phyloP scores from a whole-genome alignment of 768 basidiomycete species.

The Amanita phalloides region DNA sequence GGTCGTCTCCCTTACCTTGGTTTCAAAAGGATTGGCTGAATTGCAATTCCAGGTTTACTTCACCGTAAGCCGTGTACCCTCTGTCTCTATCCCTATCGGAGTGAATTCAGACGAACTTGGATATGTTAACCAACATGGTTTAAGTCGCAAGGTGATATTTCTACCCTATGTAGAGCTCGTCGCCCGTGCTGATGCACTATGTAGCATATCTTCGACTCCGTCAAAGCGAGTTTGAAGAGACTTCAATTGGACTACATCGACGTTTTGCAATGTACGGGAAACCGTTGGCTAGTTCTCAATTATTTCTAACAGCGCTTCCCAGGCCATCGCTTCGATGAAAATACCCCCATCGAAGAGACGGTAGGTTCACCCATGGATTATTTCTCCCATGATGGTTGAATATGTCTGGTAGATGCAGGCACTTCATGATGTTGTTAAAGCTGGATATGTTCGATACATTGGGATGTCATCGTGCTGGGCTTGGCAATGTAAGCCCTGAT shows the following conservation, averaged over 20 bases:
- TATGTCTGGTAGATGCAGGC: conserved; percentile 26
- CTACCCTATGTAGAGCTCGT: background rate
- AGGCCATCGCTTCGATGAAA: conserved; percentile 26
- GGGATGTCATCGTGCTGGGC: too few species aligned
- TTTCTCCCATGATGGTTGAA: background rate
- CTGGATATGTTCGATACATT: too few species aligned
- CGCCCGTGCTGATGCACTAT: background rate
- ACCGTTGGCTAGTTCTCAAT: too few species aligned
- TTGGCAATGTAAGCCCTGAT: too few species aligned
- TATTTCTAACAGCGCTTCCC: too few species aligned
- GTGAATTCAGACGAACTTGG: conserved; percentile 26
- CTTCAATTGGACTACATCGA: conserved; percentile 53
- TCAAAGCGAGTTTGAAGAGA: conserved; percentile 27
- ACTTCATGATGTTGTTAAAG: conserved; percentile 30
- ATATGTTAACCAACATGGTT: conserved; percentile 34
- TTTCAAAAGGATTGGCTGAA: background rate
- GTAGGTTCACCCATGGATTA: conserved; percentile 5
- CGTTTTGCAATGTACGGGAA: too few species aligned
- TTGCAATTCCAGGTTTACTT: conserved; percentile 13
- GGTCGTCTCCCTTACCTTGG: background rate
- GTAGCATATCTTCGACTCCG: conserved; percentile 35
- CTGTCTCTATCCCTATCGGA: conserved; percentile 5
- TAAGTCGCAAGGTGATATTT: conserved; percentile 27
- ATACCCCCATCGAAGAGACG: conserved; percentile 30
- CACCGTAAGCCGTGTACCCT: conserved; percentile 14